These are phyloP conservation scores for Globisporangium solare DNA, from an alignment of 352 stramenopile species.

Conservation along the genomic window DNA sequence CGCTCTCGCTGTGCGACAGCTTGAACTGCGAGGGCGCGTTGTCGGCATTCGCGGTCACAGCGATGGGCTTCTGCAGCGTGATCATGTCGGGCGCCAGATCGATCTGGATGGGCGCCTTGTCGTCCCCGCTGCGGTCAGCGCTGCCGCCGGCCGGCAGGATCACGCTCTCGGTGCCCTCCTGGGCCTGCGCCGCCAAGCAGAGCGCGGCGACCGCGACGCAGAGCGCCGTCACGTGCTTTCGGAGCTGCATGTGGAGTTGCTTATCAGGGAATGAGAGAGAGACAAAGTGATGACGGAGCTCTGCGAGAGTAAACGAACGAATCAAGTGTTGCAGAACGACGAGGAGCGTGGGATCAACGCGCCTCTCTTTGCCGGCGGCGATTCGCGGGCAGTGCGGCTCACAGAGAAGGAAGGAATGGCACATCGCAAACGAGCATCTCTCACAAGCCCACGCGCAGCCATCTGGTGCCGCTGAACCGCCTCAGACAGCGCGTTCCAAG, in stretches of 20 bases:
- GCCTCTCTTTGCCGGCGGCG: too few relatives aligned
- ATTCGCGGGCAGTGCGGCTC: too few relatives aligned
- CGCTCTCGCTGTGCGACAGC: constrained; percentile 4
- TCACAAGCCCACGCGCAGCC: too few relatives aligned
- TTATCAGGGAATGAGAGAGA: not conserved
- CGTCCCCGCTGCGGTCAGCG: not conserved
- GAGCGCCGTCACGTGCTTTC: constrained; percentile 5
- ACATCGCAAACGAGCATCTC: too few relatives aligned
- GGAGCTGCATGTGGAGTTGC: not conserved
- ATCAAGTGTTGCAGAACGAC: not conserved
- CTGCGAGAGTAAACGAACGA: not conserved
- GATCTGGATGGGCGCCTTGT: constrained; percentile 9
- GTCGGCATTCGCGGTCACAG: constrained; percentile 6
- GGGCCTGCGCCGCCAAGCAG: not conserved
- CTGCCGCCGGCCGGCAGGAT: constrained; percentile 1
- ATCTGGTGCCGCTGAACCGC: too few relatives aligned
- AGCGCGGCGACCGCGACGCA: constrained; percentile 2
- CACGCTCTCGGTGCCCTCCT: constrained; percentile 12
- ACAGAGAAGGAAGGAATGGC: too few relatives aligned
- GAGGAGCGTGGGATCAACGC: too few relatives aligned
- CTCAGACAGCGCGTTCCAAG: too few relatives aligned
- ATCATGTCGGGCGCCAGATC: constrained; percentile 12
- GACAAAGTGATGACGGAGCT: not conserved
- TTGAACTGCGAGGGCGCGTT: constrained; percentile 8
- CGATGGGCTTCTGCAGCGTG: constrained; percentile 9